A percentile compares a stretch with the other conserved stretches of the same genome.
phyloP scores from a whole-genome alignment of 2,329 filamentous ascomycete species.

The Colletotrichum agaves region DNA sequence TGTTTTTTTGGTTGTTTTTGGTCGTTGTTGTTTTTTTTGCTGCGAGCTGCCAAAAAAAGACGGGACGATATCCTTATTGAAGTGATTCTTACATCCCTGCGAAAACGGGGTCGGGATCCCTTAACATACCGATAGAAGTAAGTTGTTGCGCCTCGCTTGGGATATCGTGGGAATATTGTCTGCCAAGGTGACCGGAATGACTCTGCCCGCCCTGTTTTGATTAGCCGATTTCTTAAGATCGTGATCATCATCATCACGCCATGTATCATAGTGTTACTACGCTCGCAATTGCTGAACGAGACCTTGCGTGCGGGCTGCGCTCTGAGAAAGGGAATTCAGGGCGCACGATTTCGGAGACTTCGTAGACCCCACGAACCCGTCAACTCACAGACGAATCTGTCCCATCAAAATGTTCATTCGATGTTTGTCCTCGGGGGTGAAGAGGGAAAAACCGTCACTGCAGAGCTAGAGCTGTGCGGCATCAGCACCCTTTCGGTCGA shows the following conservation, averaged over 20 bases:
- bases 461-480: slow-evolving; percentile 13
- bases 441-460: not conserved
- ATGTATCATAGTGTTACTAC: slow-evolving; percentile 35
- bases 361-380: slow-evolving; percentile 17
- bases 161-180: slow-evolving; percentile 12
- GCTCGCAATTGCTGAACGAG: not conserved
- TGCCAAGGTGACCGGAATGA: slow-evolving; percentile 17
- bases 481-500: not conserved
- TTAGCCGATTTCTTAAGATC: not conserved
- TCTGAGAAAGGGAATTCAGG: not conserved
- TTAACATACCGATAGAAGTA: not conserved
- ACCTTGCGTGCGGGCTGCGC: not conserved
- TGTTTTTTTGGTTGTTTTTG: no score
- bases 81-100: not conserved
- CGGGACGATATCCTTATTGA: slow-evolving; percentile 15
- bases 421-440: slow-evolving; percentile 16
- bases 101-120: slow-evolving; percentile 8
- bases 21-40: not conserved
- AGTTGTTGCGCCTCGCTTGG: slow-evolving; percentile 10
- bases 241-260: slow-evolving; percentile 1
- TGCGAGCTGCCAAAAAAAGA: slow-evolving; percentile 11
- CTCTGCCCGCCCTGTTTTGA: not conserved
- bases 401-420: slow-evolving; percentile 7
- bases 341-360: slow-evolving; percentile 16
- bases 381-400: slow-evolving; percentile 2